Evolutionary conservation across 1,284 basidiomycete genomes (phyloP).

Genomic region (Porogramme epimiltina): DNA sequence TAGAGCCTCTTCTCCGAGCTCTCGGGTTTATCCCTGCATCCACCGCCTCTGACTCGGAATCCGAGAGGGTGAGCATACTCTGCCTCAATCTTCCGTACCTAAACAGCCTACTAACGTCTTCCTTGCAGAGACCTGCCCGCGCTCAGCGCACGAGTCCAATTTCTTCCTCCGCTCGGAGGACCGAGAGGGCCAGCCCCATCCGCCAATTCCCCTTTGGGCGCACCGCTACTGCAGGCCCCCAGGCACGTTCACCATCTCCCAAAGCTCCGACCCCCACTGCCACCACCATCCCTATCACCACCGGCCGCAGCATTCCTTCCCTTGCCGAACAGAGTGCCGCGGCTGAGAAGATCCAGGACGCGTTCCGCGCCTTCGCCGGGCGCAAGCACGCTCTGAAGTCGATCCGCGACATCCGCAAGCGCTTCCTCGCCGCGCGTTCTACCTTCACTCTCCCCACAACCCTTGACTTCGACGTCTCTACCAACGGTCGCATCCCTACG

Average conservation of each 20-base stretch:
- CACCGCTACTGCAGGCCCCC: background rate
- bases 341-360: conserved; percentile 30
- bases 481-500: conserved; percentile 16
- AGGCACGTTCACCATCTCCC: background rate
- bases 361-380: conserved; percentile 22
- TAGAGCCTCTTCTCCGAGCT: conserved; percentile 25
- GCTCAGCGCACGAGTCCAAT: conserved; percentile 4
- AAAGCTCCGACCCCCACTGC: conserved; percentile 1
- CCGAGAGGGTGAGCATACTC: conserved; percentile 11
- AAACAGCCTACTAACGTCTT: background rate
- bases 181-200: conserved; percentile 13
- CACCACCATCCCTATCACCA: conserved; percentile 14
- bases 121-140: conserved; percentile 10
- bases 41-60: conserved; percentile 9
- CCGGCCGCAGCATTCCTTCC: conserved; percentile 4
- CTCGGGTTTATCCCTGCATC: conserved; percentile 22
- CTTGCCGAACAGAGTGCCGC: conserved; percentile 24
- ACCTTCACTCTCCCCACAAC: conserved; percentile 26
- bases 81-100: too few species aligned
- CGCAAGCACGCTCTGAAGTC: conserved; percentile 24
- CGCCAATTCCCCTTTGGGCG: conserved; percentile 9
- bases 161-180: conserved; percentile 1
- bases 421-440: conserved; percentile 25
- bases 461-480: conserved; percentile 27
- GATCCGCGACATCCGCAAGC: conserved; percentile 22